These are phyloP conservation scores for Cercophora samala DNA, from an alignment of 495 filamentous ascomycete species.

Conservation along the genomic window DNA sequence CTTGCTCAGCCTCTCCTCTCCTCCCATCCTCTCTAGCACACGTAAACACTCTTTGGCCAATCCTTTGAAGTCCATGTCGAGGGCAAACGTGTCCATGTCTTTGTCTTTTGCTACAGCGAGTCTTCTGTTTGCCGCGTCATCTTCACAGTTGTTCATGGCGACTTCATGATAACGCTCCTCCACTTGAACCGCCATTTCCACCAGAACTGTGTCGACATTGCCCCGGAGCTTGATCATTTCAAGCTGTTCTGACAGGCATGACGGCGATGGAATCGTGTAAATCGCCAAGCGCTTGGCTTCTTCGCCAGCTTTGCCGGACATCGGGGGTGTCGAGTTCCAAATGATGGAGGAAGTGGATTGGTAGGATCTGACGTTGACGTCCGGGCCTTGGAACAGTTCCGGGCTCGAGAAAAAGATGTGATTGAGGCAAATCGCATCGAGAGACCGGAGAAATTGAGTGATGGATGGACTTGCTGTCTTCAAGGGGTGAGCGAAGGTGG, in stretches of 20 bases:
- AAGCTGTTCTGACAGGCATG: background rate
- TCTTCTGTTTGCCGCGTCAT: background rate
- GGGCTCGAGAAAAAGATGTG: background rate
- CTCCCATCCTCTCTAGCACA: background rate
- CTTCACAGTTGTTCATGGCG: background rate
- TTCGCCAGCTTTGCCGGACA: background rate
- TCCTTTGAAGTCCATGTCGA: background rate
- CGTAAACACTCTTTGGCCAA: background rate
- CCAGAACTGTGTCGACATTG: background rate
- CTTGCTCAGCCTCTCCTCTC: background rate
- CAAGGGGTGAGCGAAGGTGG: background rate
- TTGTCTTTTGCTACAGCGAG: background rate
- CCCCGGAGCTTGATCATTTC: background rate
- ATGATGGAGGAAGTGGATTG: background rate
- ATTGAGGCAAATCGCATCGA: background rate
- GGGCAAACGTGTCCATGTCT: background rate
- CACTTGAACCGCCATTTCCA: background rate
- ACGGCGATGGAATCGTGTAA: background rate
- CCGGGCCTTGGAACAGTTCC: background rate
- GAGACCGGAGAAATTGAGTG: background rate
- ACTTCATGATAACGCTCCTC: background rate
- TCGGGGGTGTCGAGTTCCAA: background rate
- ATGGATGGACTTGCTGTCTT: background rate
- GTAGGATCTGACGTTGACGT: background rate
- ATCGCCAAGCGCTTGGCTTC: background rate